Base-by-base conservation (phyloP, 345 rosid species). In the Hypericum androsaemum region DNA sequence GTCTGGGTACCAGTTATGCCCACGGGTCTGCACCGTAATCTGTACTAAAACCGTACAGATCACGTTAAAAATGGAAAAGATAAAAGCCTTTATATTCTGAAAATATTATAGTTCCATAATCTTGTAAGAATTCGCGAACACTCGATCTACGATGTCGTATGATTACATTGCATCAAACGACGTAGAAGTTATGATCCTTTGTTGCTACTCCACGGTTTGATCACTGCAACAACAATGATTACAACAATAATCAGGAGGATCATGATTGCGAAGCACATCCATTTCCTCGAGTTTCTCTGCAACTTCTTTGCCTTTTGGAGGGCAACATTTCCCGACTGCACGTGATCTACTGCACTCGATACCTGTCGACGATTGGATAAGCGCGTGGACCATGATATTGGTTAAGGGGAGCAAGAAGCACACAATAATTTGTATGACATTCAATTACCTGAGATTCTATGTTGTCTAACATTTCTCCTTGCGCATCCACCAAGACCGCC, bases 401-500 rank as follows among this genome's bases (percentile, higher is more conserved):
- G 32, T 22, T 22, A 22, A 22, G 32, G 32, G 32, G 32, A 22
- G 32, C 1, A 22, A 22, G 32, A 22, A 22, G 32, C 4, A 4
- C 32, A 22, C 32, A 22, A 22, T 4, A 22, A 4, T 22, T 22
- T 22, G 43, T 22, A 37, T 12, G 46, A 48, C 32, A 22, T 47
- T 40, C 7, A 12, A 16, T 52, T 77, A 88, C 97, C 82, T 88
- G 88, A 36, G 82, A 71, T 72, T 94, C 99, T 51, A 88, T 94
- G 72, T 82, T 79, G 79, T 94, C 84, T 2, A 94, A 71, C 95
- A 88, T 75, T 53, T 94, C 95, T 53, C 97, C 95, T 52, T 88
- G 97, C 42, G 90, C 87, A 51, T 94, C 90, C 43, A 88, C 97
- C 71, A 94, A 60, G 49, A 88, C 99, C 0, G 97, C 97, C 85